A percentile compares a stretch with the other conserved stretches of the same genome.
phyloP scores from a whole-genome alignment of 2,329 filamentous ascomycete species.

The Lecanicillium sp. region DNA sequence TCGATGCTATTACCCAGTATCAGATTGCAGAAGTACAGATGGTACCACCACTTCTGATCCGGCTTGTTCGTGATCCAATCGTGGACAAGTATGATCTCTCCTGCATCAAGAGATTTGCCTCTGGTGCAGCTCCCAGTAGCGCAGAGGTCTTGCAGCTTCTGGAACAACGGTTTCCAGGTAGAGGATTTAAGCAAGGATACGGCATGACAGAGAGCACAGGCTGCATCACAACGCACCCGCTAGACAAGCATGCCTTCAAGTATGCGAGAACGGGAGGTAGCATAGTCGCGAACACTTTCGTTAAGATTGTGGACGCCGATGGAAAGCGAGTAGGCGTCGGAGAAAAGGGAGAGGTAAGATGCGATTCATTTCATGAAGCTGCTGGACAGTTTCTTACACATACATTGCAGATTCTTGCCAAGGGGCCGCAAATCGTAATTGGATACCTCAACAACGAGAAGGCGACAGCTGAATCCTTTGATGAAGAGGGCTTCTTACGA shows the following conservation, averaged over 20 bases:
- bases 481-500: conserved; percentile 61
- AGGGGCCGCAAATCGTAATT: conserved; percentile 62
- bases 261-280: conserved; percentile 9
- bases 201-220: conserved; percentile 80
- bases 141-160: conserved; percentile 9
- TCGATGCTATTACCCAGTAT: conserved; percentile 13
- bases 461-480: conserved; percentile 67
- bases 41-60: conserved; percentile 17
- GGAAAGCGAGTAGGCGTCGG: conserved; percentile 49
- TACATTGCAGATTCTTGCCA: conserved; percentile 49
- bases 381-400: not conserved
- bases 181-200: conserved; percentile 43
- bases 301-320: conserved; percentile 64
- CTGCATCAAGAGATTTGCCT: conserved; percentile 9
- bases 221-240: conserved; percentile 68
- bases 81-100: conserved; percentile 11
- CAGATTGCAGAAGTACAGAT: conserved; percentile 16
- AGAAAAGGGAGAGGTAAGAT: conserved; percentile 53
- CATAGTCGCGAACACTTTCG: conserved; percentile 48
- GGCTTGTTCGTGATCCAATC: conserved; percentile 14
- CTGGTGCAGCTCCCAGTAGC: conserved; percentile 13
- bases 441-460: conserved; percentile 76
- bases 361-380: not conserved
- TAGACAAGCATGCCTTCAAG: conserved; percentile 48
- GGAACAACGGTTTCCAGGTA: conserved; percentile 10